These are phyloP conservation scores for Nakazawaea laoshanensis DNA, from an alignment of 805 yeast species.

Conservation along the genomic window DNA sequence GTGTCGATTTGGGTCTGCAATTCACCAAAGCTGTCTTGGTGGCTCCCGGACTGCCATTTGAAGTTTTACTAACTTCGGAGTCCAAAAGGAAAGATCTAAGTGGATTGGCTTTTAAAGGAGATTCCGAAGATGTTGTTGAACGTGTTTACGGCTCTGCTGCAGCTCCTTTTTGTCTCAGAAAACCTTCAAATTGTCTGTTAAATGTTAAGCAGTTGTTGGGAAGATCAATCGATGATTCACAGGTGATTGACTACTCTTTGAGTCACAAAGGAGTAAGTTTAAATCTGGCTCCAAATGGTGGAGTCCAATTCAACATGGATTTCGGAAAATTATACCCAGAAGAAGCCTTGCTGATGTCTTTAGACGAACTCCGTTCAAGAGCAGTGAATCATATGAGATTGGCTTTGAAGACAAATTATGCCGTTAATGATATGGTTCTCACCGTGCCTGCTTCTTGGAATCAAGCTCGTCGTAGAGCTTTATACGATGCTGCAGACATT, in stretches of 20 bases:
- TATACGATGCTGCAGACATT: conserved; percentile 62
- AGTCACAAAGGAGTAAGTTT: conserved; percentile 57
- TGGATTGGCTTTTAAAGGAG: conserved; percentile 57
- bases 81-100: conserved; percentile 85
- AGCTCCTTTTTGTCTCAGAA: conserved; percentile 57
- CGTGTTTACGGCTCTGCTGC: conserved; percentile 78
- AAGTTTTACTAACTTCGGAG: conserved; percentile 81
- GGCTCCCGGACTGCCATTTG: conserved; percentile 87
- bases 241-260: conserved; percentile 33
- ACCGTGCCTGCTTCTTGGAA: conserved; percentile 70
- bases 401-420: conserved; percentile 35
- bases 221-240: conserved; percentile 36
- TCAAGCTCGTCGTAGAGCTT: conserved; percentile 58
- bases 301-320: conserved; percentile 49
- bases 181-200: conserved; percentile 61
- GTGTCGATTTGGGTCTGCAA: conserved; percentile 85
- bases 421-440: conserved; percentile 60
- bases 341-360: conserved; percentile 78
- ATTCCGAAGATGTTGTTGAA: conserved; percentile 39
- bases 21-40: conserved; percentile 80
- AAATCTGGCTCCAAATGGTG: conserved; percentile 29
- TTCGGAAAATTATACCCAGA: conserved; percentile 43
- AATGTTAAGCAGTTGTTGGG: conserved; percentile 72
- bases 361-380: conserved; percentile 55
- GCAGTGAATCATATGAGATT: conserved; percentile 55